Percentiles rank a stretch among this genome's conserved stretches.
Evolutionary conservation across 202 grass and related monocot species (phyloP).

Genomic region (Elaeis oleifera): DNA sequence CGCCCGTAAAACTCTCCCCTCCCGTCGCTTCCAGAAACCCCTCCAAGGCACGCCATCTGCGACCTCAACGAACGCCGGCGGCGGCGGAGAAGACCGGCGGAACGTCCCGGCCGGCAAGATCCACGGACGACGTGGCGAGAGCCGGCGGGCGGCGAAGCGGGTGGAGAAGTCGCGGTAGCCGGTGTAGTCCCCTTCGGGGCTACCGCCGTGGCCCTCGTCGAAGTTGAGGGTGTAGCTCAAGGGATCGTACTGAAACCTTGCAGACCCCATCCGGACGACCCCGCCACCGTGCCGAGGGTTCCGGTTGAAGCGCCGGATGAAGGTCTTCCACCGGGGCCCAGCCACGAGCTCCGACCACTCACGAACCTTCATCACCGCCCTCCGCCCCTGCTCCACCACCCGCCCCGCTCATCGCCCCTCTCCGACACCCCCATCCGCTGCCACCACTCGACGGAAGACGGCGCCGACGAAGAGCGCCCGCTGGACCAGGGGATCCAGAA

Average conservation of each 20-base stretch:
- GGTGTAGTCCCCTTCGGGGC: slow-evolving; percentile 47
- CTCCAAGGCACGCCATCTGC: background rate
- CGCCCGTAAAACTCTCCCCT: background rate
- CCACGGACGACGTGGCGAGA: slow-evolving; percentile 67
- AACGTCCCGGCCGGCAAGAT: slow-evolving; percentile 61
- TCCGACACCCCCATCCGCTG: slow-evolving; percentile 17
- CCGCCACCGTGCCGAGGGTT: background rate
- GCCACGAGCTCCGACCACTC: slow-evolving; percentile 91
- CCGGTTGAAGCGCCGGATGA: slow-evolving; percentile 80
- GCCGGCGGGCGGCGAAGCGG: slow-evolving; percentile 50
- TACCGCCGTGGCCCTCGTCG: slow-evolving; percentile 70
- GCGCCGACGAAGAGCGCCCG: background rate
- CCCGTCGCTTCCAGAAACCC: too few relatives aligned
- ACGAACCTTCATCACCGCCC: slow-evolving; percentile 64
- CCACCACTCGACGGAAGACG: slow-evolving; percentile 16
- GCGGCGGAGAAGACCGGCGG: slow-evolving; percentile 17
- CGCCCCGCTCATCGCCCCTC: slow-evolving; percentile 12
- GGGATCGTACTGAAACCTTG: slow-evolving; percentile 79
- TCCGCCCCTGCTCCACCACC: slow-evolving; percentile 53
- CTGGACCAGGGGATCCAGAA: slow-evolving; percentile 3
- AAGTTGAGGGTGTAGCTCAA: slow-evolving; percentile 98
- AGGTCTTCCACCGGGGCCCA: slow-evolving; percentile 79
- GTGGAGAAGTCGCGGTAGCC: slow-evolving; percentile 75
- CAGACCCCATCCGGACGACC: slow-evolving; percentile 21
- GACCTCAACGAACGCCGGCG: too few relatives aligned